Base-by-base conservation (phyloP, 768 basidiomycete species). In the Thelephora aurantiotincta region DNA sequence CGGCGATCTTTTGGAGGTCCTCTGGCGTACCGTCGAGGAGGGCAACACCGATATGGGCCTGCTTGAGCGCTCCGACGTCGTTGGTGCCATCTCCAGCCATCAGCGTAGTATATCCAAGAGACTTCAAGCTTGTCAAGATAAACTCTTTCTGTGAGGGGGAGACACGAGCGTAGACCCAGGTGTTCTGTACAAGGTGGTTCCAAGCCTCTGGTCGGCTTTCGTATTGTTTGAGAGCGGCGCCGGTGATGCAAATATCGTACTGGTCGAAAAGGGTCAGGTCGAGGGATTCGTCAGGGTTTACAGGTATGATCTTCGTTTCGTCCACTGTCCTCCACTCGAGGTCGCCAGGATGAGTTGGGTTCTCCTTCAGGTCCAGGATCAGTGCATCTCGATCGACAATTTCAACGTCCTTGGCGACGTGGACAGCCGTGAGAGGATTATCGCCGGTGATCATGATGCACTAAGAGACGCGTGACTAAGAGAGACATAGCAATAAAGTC, bases 41-140 rank as follows among this genome's bases (percentile, higher is more conserved):
- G 1, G 94, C 94, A 23, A 98, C 87, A 45, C 96, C 94, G 50
- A 99, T 84, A 62, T 99, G 91, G 0, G 96, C 96, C 61, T 96
- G 92, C 64, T 98, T 99, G 46, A 99, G 75, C 2, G 96, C 96
- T 19, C 96, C 96, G 44, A 99, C 96, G 52, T 98, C 96, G 60
- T 99, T 98, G 3, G 96, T 99, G 26, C 96, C 96, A 60, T 99
- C 96, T 45, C 96, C 96, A 5, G 93, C 96, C 96, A 98, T 98
- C 45, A 99, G 73, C 0, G 96, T 99, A 13, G 73, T 74, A 60
- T 90, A 99, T 19, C 94, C 94, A 20, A 96, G 77, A 2, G 72
- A 71, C 62, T 92, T 92, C 46, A 98, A 70, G 6, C 84, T 84
- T 0, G 91, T 89, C 43, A 99, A 74, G 64, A 99, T 98, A 62